Conservation (phyloP, 345 rosid species). For the Erucastrum elatum region DNA sequence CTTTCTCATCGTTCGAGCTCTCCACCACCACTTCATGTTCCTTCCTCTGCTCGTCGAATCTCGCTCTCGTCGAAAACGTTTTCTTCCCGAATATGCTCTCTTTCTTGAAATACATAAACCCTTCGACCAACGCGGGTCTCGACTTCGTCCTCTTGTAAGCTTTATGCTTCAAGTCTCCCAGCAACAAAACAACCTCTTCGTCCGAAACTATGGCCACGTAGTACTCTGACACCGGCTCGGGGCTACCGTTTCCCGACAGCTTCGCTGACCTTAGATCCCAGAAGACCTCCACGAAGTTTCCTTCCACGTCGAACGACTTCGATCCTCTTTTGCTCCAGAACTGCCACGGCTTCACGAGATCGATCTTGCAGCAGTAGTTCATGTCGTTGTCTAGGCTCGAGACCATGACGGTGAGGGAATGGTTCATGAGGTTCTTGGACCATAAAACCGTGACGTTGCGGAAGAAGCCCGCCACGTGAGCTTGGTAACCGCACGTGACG, state of each 20-base stretch:
- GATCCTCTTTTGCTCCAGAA: slow-evolving; percentile 88
- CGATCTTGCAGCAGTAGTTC: slow-evolving; percentile 61
- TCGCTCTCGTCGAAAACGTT: slow-evolving; percentile 69
- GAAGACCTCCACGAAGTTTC: slow-evolving; percentile 62
- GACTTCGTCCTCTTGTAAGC: slow-evolving; percentile 84
- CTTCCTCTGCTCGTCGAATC: slow-evolving; percentile 60
- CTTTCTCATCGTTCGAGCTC: slow-evolving; percentile 61
- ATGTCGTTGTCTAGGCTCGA: slow-evolving; percentile 59
- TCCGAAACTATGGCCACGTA: slow-evolving; percentile 81
- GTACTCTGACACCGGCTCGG: slow-evolving; percentile 74
- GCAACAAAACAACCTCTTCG: slow-evolving; percentile 75
- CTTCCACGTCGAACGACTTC: slow-evolving; percentile 65
- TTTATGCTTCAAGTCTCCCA: slow-evolving; percentile 85
- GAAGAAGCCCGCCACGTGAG: slow-evolving; percentile 63
- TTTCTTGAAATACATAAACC: slow-evolving; percentile 61
- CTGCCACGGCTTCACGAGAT: slow-evolving; percentile 79
- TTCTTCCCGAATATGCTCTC: slow-evolving; percentile 86
- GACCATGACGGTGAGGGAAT: slow-evolving; percentile 63
- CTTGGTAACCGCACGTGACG: slow-evolving; percentile 70
- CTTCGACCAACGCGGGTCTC: slow-evolving; percentile 70
- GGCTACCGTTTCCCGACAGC: slow-evolving; percentile 56
- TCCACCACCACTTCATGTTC: slow-evolving; percentile 87
- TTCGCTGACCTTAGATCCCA: slow-evolving; percentile 92
- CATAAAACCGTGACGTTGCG: slow-evolving; percentile 65
- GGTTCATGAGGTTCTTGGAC: slow-evolving; percentile 75